phyloP scores from a whole-genome alignment of 106 monocot genomes.

The Dendrobium catenatum region DNA sequence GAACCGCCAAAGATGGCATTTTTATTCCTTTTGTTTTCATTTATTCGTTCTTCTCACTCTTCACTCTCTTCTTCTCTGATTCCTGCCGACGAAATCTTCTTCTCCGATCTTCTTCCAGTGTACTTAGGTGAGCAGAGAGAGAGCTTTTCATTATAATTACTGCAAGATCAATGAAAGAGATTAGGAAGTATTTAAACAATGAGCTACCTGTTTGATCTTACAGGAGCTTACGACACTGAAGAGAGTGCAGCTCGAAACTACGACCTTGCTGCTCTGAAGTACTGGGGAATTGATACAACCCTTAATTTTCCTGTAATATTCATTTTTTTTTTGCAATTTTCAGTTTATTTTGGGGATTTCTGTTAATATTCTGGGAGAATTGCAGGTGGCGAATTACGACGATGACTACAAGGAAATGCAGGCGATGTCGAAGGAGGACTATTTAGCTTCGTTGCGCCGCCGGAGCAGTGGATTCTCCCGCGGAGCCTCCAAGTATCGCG shows the following conservation, averaged over 20 bases:
- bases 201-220: neutral
- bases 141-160: too few relatives aligned
- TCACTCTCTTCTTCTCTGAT: neutral
- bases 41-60: neutral
- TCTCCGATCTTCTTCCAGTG: too few relatives aligned
- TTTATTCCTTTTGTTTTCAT: neutral
- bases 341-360: slow-evolving; percentile 26
- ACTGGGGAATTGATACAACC: too few relatives aligned
- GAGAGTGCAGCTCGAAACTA: too few relatives aligned
- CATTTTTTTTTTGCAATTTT: slow-evolving; percentile 72
- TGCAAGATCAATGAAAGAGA: too few relatives aligned
- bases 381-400: slow-evolving; percentile 1
- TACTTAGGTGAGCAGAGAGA: too few relatives aligned
- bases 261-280: too few relatives aligned
- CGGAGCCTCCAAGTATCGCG: slow-evolving; percentile 65
- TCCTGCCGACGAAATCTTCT: too few relatives aligned
- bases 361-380: too few relatives aligned
- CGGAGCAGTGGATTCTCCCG: slow-evolving; percentile 64
- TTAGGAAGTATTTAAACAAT: neutral
- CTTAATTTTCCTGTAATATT: slow-evolving; percentile 36
- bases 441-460: slow-evolving; percentile 32
- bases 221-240: slow-evolving; percentile 29
- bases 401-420: slow-evolving; percentile 14
- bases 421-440: slow-evolving; percentile 6
- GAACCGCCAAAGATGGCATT: too few relatives aligned